Base-by-base conservation (phyloP, 179 eudicot species). In the Silene vulgaris region DNA sequence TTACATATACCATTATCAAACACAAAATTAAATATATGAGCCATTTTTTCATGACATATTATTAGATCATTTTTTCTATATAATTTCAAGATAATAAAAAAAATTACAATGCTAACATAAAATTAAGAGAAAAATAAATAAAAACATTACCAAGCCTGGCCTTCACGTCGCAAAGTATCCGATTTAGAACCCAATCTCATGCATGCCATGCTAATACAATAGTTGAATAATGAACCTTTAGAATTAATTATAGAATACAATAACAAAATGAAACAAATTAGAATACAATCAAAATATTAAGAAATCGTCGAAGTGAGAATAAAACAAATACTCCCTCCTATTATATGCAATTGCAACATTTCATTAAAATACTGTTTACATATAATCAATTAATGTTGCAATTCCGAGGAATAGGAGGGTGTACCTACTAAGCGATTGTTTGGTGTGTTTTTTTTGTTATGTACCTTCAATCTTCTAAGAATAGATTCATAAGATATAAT, bases 131-230 rank as follows among this genome's bases (percentile, higher is more conserved):
- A 48, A 23, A 23, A 23, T 23, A 23, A 23, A 4, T 28, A 6
- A 74, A 26, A 9, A 32, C 0, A 17, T 29, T 78, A 93, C 97
- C 98, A 93, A 20, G 89, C 69, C 48, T 88, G 90, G 69, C 96
- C 97, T 57, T 88, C 89, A 14, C 73, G 90, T 9, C 84, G 90
- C 76, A 92, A 89, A 3, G 89, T 83, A 71, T 90, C 94, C 50
- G 96, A 84, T 88, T 92, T 92, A 30, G 96, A 86, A 67, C 97
- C 97, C 23, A 92, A 84, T 79, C 81, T 84, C 85, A 90, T 65
- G 81, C 74, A 90, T 9, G 96, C 96, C 97, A 92, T 90, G 74
- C 63, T 13, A 71, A 37, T 56, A 12, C 23, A 43, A 63, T 11
- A 21, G 57, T 32, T 17, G 67, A 66, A 11, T 37, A 54, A 40